Evolutionary conservation across 805 yeast genomes (phyloP).

Genomic region (Monosporozyma siamensis): DNA sequence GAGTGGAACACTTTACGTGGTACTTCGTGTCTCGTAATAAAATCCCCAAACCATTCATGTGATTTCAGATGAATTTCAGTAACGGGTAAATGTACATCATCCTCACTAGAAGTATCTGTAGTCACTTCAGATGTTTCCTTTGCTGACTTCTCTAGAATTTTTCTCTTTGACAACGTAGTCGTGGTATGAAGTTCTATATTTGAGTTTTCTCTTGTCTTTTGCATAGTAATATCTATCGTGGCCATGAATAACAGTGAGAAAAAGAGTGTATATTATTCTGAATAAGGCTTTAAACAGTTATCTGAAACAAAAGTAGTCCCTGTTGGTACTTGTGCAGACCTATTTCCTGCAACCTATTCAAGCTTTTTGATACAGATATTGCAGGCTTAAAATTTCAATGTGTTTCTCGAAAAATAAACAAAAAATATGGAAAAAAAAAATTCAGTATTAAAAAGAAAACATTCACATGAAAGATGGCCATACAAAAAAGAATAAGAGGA

Average conservation of each 20-base stretch:
- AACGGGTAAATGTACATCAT: constrained; percentile 25
- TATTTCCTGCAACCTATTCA: not conserved
- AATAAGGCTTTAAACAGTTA: too few species aligned
- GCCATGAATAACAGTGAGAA: not conserved
- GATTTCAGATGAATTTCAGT: constrained; percentile 31
- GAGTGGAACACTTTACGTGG: constrained; percentile 86
- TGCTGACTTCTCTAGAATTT: not conserved
- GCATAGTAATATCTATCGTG: constrained; percentile 1
- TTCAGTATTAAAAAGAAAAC: too few species aligned
- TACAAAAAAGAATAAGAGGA: too few species aligned
- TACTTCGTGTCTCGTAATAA: constrained; percentile 71
- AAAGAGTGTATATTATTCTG: too few species aligned
- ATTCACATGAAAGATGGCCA: not conserved
- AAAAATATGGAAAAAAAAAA: too few species aligned
- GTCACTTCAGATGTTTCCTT: not conserved
- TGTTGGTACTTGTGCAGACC: too few species aligned
- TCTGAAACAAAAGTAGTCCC: too few species aligned
- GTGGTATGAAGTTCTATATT: not conserved
- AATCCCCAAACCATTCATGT: constrained; percentile 39
- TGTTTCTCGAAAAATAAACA: not conserved
- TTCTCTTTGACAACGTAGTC: constrained; percentile 1
- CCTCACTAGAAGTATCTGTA: constrained; percentile 4
- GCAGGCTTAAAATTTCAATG: not conserved
- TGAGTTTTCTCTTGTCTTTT: not conserved
- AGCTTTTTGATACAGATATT: not conserved